Base-by-base conservation (phyloP, 2,329 filamentous ascomycete genomes). In the Penicillium digitatum region DNA sequence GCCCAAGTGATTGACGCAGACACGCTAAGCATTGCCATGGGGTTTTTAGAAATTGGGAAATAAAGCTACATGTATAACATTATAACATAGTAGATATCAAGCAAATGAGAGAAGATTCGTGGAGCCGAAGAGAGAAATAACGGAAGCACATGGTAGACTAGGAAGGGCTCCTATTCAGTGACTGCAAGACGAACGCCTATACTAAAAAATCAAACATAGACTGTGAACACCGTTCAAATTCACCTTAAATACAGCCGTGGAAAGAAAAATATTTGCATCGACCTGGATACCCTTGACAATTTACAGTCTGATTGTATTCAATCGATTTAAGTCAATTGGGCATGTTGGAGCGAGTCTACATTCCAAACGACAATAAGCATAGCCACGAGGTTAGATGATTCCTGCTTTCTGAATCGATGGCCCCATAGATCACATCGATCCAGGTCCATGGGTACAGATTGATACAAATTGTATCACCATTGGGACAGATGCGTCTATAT, bases 1-100 rank as follows among this genome's bases (percentile, higher is more conserved):
- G 9, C 58, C 8, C 56, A 47, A 9, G 42, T 60, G 20, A 32
- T 71, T 14, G 67, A 74, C 43, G 56, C 68, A 1, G 68, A 72
- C 46, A 66, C 63, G 54, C 37, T 74, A 35, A 69, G 61, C 52
- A 29, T 63, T 45, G 70, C 71, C 3, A 69, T 74, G 72, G 65
- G 60, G 26, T 70, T 71, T 44, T 43, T 74, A 35, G 62, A 69
- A 3, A 62, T 71, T 54, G 66, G 61, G 43, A 60, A 64, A 52
- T 62, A 57, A 52, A 49, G 3, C 31, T 3, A n/a, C 34, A 22
- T 26, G 16, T 22, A 22, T 40, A 16, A 27, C n/a, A 44, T 18
- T 8, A 34, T 27, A 27, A 27, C 4, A 2, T 7, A 5, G 9
- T 7, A 27, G 26, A 5, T 5, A 27, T 27, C 9, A 1, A 27